Percentiles rank a stretch among this genome's conserved stretches.
phyloP scores from a whole-genome alignment of 768 basidiomycete genomes.

The Tricholoma hemisulphureum region DNA sequence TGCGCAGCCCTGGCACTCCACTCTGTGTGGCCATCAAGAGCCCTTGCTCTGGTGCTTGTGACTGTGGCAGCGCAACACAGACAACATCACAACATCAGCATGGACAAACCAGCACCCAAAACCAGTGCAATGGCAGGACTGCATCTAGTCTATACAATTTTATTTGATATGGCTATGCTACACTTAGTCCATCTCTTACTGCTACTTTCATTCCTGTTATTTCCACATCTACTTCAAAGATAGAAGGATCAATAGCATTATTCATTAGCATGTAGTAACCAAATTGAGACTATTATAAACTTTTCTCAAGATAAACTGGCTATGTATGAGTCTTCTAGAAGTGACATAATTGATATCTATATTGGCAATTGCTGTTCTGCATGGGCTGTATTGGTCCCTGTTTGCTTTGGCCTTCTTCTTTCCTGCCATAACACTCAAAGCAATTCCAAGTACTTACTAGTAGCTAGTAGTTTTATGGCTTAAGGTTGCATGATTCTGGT shows the following conservation, averaged over 20 bases:
- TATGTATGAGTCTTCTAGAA: too few relatives aligned
- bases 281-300: too few relatives aligned
- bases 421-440: too few relatives aligned
- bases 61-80: neutral
- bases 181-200: neutral
- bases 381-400: too few relatives aligned
- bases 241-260: neutral
- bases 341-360: too few relatives aligned
- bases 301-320: too few relatives aligned
- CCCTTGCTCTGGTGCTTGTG: neutral
- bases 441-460: too few relatives aligned
- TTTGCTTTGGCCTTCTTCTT: too few relatives aligned
- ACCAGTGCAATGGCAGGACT: neutral
- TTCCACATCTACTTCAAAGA: neutral
- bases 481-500: too few relatives aligned
- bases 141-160: neutral
- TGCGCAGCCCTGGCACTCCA: neutral
- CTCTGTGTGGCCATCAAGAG: neutral
- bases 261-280: too few relatives aligned
- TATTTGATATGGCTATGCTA: neutral
- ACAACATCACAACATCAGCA: neutral
- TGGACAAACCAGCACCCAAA: neutral
- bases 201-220: neutral
- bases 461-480: too few relatives aligned
- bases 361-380: too few relatives aligned